Percentiles rank a stretch among this genome's conserved stretches.
Evolutionary conservation across 306 rosid species (phyloP).

Genomic region (Alnus rubra): DNA sequence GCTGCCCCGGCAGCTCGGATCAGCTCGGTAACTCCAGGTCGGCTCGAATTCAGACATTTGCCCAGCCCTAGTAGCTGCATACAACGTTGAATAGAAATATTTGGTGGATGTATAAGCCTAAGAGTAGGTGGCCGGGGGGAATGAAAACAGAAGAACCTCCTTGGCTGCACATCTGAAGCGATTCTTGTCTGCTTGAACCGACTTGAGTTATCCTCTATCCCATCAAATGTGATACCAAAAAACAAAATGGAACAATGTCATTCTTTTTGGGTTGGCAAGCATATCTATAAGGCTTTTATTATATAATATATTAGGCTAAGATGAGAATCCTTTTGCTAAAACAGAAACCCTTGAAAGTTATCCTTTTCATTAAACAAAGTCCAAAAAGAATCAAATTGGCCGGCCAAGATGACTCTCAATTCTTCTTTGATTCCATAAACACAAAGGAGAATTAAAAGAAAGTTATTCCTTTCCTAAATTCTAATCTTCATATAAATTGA

Average conservation of each 20-base stretch:
- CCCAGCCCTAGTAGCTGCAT: too few species aligned
- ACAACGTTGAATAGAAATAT: too few species aligned
- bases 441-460: conserved; percentile 32
- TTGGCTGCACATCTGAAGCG: background rate
- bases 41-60: too few species aligned
- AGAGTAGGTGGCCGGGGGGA: background rate
- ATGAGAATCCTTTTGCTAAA: background rate
- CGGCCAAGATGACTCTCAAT: conserved; percentile 18
- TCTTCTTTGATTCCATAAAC: conserved; percentile 34
- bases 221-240: background rate
- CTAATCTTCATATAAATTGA: conserved; percentile 34
- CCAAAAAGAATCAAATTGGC: conserved; percentile 33
- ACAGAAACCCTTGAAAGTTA: conserved; percentile 21
- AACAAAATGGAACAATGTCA: too few species aligned
- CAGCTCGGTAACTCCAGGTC: too few species aligned
- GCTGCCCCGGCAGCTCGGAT: too few species aligned
- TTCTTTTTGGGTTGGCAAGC: background rate
- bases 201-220: background rate
- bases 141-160: background rate
- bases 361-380: conserved; percentile 5
- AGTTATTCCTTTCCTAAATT: conserved; percentile 46
- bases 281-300: background rate
- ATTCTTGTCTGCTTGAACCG: background rate
- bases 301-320: conserved; percentile 7
- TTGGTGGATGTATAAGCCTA: too few species aligned